Evolutionary conservation across 2,329 filamentous ascomycete genomes (phyloP).

Genomic region (Onygenales sp.): DNA sequence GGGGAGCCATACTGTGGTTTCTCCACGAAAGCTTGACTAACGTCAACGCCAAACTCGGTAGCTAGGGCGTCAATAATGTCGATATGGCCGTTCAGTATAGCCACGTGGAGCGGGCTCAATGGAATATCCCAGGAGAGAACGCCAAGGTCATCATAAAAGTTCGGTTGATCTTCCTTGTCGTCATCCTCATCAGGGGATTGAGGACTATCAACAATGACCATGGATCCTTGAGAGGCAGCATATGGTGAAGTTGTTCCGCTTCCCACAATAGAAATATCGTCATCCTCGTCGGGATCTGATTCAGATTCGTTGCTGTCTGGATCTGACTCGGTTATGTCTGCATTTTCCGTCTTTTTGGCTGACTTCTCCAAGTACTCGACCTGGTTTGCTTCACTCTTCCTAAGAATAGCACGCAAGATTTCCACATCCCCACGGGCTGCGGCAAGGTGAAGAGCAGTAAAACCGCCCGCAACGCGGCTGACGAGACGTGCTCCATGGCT

Average conservation of each 20-base stretch:
- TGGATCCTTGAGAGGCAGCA: conserved; percentile 56
- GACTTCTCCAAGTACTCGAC: conserved; percentile 7
- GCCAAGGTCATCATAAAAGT: conserved; percentile 65
- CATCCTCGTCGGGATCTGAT: conserved; percentile 6
- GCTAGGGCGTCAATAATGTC: conserved; percentile 61
- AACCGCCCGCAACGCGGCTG: conserved; percentile 66
- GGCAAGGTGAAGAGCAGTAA: conserved; percentile 74
- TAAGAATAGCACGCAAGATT: conserved; percentile 62
- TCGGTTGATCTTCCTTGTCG: conserved; percentile 45
- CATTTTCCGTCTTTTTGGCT: neutral
- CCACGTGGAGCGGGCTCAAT: conserved; percentile 66
- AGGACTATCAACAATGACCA: conserved; percentile 50
- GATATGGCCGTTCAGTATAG: conserved; percentile 63
- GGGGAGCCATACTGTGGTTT: conserved; percentile 29
- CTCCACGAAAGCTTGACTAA: conserved; percentile 49
- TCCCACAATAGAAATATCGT: conserved; percentile 21
- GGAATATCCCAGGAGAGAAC: conserved; percentile 70
- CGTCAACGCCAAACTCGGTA: conserved; percentile 65
- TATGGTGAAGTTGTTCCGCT: conserved; percentile 34
- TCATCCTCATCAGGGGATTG: conserved; percentile 19
- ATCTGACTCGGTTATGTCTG: neutral
- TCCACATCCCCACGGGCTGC: conserved; percentile 58
- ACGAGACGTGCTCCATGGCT: conserved; percentile 64
- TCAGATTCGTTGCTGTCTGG: conserved; percentile 9
- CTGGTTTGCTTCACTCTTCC: conserved; percentile 51